Percentiles rank a stretch among this genome's conserved stretches.
Conservation (phyloP, 2,329 filamentous ascomycete genomes). For the Pseudonectria buxi region DNA sequence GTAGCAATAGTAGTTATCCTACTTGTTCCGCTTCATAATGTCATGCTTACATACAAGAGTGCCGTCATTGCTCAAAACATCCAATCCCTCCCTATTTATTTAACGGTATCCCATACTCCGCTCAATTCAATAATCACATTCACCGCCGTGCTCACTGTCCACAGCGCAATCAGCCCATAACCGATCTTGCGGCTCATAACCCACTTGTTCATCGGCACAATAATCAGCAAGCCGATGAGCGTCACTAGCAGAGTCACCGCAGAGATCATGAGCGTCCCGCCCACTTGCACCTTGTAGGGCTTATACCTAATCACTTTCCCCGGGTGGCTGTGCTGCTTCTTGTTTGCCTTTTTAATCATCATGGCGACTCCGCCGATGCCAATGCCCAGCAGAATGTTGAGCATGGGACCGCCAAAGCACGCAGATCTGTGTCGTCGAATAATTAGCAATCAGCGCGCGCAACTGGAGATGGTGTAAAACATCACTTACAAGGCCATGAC, state of each 20-base stretch:
- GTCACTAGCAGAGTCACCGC: constrained; percentile 78
- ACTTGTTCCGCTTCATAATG: constrained; percentile 1
- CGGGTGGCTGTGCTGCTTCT: constrained; percentile 61
- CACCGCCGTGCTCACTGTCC: constrained; percentile 69
- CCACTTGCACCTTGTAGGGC: constrained; percentile 77
- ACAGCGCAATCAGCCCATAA: constrained; percentile 70
- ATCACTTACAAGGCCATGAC: constrained; percentile 75
- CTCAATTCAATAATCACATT: constrained; percentile 77
- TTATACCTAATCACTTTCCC: constrained; percentile 58
- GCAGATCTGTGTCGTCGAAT: constrained; percentile 53
- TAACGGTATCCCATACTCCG: constrained; percentile 39
- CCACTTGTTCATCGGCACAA: constrained; percentile 83
- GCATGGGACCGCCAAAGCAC: constrained; percentile 96
- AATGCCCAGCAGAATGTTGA: constrained; percentile 92
- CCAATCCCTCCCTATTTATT: constrained; percentile 2
- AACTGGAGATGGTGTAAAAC: background rate
- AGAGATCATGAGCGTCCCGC: constrained; percentile 76
- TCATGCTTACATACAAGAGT: background rate
- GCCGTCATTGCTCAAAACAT: too few species aligned
- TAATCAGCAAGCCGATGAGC: constrained; percentile 67
- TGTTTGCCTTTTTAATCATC: constrained; percentile 64
- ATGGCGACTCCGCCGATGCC: constrained; percentile 88
- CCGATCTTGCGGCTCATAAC: constrained; percentile 77
- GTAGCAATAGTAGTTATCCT: background rate
- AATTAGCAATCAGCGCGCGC: constrained; percentile 3